These are phyloP conservation scores for Cyclocybe cylindracea DNA, from an alignment of 768 basidiomycete genomes.

Conservation along the genomic window DNA sequence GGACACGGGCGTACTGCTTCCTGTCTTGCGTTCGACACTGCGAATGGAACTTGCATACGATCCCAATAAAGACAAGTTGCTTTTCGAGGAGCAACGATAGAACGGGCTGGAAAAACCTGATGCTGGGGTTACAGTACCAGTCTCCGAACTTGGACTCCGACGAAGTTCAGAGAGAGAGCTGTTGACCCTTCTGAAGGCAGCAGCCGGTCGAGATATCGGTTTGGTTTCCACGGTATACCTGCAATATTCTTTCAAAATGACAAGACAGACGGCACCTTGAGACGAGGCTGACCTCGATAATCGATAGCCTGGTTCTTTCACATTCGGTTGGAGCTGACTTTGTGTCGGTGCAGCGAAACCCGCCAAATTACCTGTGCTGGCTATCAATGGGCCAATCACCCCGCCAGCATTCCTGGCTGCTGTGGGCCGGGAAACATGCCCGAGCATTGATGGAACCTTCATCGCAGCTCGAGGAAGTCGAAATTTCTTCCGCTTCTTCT, in stretches of 20 bases:
- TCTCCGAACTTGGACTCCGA: not conserved
- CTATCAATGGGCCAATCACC: constrained; percentile 71
- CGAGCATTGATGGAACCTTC: constrained; percentile 10
- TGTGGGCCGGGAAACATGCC: constrained; percentile 29
- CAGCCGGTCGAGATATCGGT: not conserved
- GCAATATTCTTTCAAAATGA: not conserved
- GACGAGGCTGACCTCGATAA: constrained; percentile 50
- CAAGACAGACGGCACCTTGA: not conserved
- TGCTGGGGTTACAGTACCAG: not conserved
- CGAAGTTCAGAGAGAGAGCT: not conserved
- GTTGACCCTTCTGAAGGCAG: not conserved
- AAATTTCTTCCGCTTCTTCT: too few species aligned
- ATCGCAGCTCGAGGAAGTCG: not conserved
- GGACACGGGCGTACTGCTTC: constrained; percentile 16
- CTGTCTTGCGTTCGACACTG: constrained; percentile 11
- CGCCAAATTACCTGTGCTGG: constrained; percentile 64
- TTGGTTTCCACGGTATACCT: constrained; percentile 13
- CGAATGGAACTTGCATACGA: constrained; percentile 15
- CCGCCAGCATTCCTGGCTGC: constrained; percentile 55
- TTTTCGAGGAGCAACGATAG: constrained; percentile 3
- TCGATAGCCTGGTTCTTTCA: constrained; percentile 64
- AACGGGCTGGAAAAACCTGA: constrained; percentile 1
- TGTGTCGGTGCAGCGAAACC: constrained; percentile 59
- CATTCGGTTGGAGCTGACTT: constrained; percentile 52
- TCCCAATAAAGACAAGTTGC: constrained; percentile 12